These are phyloP conservation scores for Diversispora eburnea DNA, from an alignment of 192 early-diverging fungal genomes.

Conservation along the genomic window DNA sequence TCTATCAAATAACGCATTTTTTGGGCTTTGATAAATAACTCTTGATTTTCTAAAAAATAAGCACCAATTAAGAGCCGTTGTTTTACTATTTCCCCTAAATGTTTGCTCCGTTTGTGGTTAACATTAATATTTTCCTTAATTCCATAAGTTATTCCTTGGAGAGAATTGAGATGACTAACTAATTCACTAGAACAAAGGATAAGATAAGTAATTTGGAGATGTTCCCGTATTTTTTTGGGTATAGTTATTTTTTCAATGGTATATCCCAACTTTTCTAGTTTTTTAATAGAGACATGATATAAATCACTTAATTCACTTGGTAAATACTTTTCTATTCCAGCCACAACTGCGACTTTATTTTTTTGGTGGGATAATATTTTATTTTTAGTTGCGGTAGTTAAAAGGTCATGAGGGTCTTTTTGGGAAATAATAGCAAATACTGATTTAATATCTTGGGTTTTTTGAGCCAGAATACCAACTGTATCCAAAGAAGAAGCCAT, in stretches of 20 bases:
- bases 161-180: slow-evolving; percentile 25
- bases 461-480: slow-evolving; percentile 43
- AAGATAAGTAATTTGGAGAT: slow-evolving; percentile 24
- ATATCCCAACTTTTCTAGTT: neutral
- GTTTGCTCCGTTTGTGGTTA: too few species aligned
- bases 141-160: slow-evolving; percentile 27
- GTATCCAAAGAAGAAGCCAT: slow-evolving; percentile 53
- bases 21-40: too few species aligned
- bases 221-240: slow-evolving; percentile 13
- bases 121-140: slow-evolving; percentile 8
- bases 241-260: slow-evolving; percentile 21
- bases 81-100: too few species aligned
- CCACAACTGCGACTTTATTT: too few species aligned
- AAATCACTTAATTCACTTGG: neutral
- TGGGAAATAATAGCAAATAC: slow-evolving; percentile 4
- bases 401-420: neutral
- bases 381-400: neutral
- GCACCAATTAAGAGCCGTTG: too few species aligned
- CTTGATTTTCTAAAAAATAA: too few species aligned
- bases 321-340: too few species aligned
- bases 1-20: slow-evolving; percentile 4
- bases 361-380: too few species aligned
- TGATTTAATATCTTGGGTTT: neutral
- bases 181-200: slow-evolving; percentile 26
- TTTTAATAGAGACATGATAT: slow-evolving; percentile 10